Percentiles rank a stretch among this genome's conserved stretches.
Evolutionary conservation across 495 filamentous ascomycete genomes (phyloP).

Genomic region (Aspergillus bridgeri): DNA sequence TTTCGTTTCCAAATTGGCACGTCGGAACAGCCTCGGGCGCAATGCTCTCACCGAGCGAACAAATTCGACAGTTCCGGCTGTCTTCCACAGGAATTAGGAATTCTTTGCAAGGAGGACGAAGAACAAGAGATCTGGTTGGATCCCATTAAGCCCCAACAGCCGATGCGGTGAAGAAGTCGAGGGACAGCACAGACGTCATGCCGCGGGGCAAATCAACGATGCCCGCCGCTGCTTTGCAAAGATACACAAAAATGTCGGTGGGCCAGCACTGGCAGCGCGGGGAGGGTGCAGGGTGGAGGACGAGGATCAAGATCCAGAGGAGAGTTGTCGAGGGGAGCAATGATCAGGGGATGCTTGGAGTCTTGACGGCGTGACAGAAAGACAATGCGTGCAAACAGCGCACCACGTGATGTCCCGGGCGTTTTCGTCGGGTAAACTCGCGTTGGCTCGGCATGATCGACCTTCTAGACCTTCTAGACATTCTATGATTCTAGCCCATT

Average conservation of each 20-base stretch:
- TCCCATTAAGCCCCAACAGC: conserved; percentile 17
- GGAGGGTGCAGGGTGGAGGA: neutral
- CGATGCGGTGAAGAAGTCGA: conserved; percentile 25
- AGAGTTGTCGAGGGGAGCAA: neutral
- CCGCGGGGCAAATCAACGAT: conserved; percentile 19
- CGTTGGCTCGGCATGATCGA: conserved; percentile 1
- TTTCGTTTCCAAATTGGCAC: neutral
- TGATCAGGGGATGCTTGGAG: neutral
- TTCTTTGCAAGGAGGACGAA: conserved; percentile 1
- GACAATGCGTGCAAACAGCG: neutral
- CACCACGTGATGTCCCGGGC: conserved; percentile 18
- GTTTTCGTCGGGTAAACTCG: conserved; percentile 27
- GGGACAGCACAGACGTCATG: conserved; percentile 25
- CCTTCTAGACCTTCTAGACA: no score
- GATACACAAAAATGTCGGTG: neutral
- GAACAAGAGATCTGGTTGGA: conserved; percentile 19
- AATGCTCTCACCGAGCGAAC: neutral
- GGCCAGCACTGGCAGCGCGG: neutral
- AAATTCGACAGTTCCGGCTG: conserved; percentile 20
- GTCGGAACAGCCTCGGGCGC: neutral
- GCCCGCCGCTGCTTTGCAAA: neutral
- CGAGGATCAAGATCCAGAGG: neutral
- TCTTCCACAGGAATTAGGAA: conserved; percentile 1
- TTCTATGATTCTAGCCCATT: no score
- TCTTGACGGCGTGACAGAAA: neutral